Conservation (phyloP, 345 rosid species). For the Trapa incisa region DNA sequence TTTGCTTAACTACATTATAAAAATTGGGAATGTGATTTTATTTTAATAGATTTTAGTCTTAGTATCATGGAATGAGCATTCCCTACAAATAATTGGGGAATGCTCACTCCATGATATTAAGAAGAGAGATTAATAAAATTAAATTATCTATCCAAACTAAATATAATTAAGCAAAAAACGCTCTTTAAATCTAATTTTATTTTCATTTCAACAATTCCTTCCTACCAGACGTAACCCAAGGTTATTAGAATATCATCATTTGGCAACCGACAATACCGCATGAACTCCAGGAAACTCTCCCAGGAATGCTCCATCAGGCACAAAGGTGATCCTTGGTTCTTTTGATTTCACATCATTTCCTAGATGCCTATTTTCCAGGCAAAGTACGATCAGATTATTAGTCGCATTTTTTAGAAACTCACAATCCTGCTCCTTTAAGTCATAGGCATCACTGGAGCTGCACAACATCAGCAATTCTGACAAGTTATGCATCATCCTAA, state of each 20-base stretch:
- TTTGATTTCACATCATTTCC: not conserved
- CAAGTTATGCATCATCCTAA: conserved; percentile 47
- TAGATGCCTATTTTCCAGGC: conserved; percentile 2
- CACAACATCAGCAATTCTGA: conserved; percentile 61
- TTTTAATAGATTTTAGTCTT: no score
- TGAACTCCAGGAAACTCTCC: not conserved
- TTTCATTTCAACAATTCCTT: no score
- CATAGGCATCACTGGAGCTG: conserved; percentile 37
- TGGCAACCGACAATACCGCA: not conserved
- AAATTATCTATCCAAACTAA: no score
- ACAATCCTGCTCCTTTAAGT: conserved; percentile 39
- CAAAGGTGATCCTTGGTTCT: not conserved
- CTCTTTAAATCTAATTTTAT: no score
- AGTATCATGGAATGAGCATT: no score
- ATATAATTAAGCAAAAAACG: no score
- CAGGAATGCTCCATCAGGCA: not conserved
- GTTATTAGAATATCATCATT: not conserved
- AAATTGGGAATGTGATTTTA: not conserved
- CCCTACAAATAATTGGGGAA: no score
- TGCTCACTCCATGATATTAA: no score
- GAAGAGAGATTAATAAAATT: no score
- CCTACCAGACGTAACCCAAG: not conserved
- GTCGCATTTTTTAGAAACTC: conserved; percentile 46
- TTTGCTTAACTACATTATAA: not conserved
- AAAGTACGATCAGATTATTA: conserved; percentile 43